Evolutionary conservation across 495 filamentous ascomycete species (phyloP).

Genomic region (Trichoderma reesei): DNA sequence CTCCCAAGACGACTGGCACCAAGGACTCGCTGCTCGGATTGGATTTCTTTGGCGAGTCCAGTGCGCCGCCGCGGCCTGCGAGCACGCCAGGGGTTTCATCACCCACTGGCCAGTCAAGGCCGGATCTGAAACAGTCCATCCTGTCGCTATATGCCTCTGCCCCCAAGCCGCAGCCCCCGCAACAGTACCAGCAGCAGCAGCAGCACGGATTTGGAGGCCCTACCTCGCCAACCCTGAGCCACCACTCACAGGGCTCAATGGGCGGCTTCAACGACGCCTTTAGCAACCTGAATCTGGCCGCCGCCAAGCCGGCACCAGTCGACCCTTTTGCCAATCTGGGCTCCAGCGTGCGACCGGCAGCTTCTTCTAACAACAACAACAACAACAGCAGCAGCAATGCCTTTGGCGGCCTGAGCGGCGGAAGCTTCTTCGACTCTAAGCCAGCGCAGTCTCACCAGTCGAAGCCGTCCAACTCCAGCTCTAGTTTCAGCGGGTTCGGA

Average conservation of each 20-base stretch:
- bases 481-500: conserved; percentile 43
- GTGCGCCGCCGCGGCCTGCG: conserved; percentile 58
- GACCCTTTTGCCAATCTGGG: conserved; percentile 65
- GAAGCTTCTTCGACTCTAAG: conserved; percentile 74
- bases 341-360: conserved; percentile 32
- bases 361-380: conserved; percentile 33
- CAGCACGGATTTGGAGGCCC: conserved; percentile 59
- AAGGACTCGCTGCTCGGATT: conserved; percentile 87
- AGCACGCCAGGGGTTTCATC: conserved; percentile 57
- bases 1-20: conserved; percentile 43
- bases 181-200: conserved; percentile 39
- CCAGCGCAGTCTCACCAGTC: conserved; percentile 46
- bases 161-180: conserved; percentile 49
- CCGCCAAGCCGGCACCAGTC: conserved; percentile 48
- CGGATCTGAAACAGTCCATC: conserved; percentile 95
- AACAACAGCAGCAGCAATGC: conserved; percentile 19
- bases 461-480: conserved; percentile 31
- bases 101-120: conserved; percentile 58
- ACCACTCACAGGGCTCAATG: conserved; percentile 27
- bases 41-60: conserved; percentile 76
- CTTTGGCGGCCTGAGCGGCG: conserved; percentile 48
- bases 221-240: conserved; percentile 37
- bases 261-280: conserved; percentile 69
- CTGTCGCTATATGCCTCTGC: conserved; percentile 88
- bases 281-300: conserved; percentile 65